A percentile compares a stretch with the other conserved stretches of the same genome.
These are phyloP conservation scores for Taphrina pruni DNA, from an alignment of 1,139 yeast species.

Conservation along the genomic window DNA sequence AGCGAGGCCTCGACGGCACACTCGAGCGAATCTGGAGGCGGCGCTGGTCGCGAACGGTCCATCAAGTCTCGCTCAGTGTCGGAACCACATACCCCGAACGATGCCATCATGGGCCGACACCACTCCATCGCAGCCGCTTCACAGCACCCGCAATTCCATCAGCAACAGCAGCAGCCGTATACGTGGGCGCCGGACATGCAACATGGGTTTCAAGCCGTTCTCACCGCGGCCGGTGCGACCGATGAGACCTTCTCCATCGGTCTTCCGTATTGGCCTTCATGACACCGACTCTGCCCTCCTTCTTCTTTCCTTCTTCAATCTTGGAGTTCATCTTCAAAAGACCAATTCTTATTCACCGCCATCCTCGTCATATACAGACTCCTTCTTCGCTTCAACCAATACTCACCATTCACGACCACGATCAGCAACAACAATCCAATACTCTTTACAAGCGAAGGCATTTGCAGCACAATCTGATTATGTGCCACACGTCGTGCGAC, in stretches of 20 bases:
- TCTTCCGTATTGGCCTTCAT: conserved; percentile 6
- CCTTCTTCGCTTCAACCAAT: too few relatives aligned
- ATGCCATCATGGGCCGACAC: neutral
- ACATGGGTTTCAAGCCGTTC: conserved; percentile 4
- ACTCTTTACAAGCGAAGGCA: conserved; percentile 1
- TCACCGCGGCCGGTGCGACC: neutral
- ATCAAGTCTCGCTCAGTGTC: conserved; percentile 19
- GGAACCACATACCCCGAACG: conserved; percentile 8
- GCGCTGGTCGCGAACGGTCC: neutral
- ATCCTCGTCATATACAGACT: neutral
- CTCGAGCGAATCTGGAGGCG: neutral
- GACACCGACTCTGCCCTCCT: neutral
- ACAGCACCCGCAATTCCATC: too few relatives aligned
- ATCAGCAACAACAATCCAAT: too few relatives aligned
- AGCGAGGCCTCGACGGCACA: neutral
- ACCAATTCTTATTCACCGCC: neutral
- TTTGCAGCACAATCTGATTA: too few relatives aligned
- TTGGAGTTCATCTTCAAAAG: too few relatives aligned
- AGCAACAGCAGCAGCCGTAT: neutral
- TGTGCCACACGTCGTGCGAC: neutral
- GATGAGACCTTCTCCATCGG: conserved; percentile 14
- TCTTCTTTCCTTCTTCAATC: neutral
- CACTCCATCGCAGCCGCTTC: too few relatives aligned
- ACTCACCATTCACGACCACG: too few relatives aligned
- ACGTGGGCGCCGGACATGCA: neutral